Evolutionary conservation across 1,284 basidiomycete species (phyloP), one percentile per base, ranked within the genome.

Genomic region (Boletus mariae): DNA sequence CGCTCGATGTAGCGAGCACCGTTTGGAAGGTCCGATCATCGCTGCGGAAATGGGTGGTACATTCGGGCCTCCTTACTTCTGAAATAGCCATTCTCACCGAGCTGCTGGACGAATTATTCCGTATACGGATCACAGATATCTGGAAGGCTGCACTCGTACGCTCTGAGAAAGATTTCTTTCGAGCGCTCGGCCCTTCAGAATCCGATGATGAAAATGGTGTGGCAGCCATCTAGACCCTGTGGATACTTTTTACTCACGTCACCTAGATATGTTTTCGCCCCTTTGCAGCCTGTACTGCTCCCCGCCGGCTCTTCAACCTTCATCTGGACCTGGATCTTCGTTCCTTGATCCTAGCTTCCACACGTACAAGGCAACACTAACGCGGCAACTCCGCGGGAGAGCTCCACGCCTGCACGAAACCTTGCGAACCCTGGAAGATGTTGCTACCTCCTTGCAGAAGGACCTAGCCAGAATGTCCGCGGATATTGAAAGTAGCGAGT

Each of bases 21-120:
- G 78, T 89, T 8, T 90, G 88, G 87, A 76, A 73, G 46, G 64
- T 87, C n/a, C 76, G 84, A 42, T 66, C 70, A 11, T 77, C 75
- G 37, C 68, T 80, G 28, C 68, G 74, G 51, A 74, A 72, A 44
- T 82, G 79, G 76, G 65, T 85, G 5, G 57, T 66, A 10, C 51
- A 54, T 47, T 73, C 75, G 8, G 69, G 71, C 12, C 69, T 87
- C 32, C 70, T 76, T 20, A 63, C 64, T 3, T 42, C 66, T 26
- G 84, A 90, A 64, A 71, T 67, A 41, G 48, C 37, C 1, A 60
- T 70, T 15, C 57, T 88, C 5, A 64, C 66, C 40, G 60, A 63
- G 3, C 61, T 79, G 29, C 61, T 88, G 49, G 81, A 89, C 57
- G 69, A 72, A 13, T 68, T 78, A 25, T 83, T 77, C 56, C 74